These are phyloP conservation scores for Ophiocordyceps camponoti-floridani DNA, from an alignment of 2,329 filamentous ascomycete genomes.

Conservation along the genomic window DNA sequence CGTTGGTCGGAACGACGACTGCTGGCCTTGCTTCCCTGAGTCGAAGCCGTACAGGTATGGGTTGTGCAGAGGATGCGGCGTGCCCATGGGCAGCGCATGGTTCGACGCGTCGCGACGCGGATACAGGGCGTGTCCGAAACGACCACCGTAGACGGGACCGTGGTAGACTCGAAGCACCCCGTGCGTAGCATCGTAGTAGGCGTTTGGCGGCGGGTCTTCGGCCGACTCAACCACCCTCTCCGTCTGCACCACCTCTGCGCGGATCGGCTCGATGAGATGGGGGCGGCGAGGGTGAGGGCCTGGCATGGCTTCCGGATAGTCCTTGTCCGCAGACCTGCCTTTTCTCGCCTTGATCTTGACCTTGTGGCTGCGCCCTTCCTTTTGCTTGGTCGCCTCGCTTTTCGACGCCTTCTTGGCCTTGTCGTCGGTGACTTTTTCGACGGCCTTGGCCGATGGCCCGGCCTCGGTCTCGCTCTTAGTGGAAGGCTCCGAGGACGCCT, in stretches of 20 bases:
- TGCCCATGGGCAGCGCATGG: conserved; percentile 20
- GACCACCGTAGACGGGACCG: conserved; percentile 35
- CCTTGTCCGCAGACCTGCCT: conserved; percentile 3
- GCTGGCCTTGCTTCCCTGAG: conserved; percentile 2
- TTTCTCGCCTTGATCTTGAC: conserved; percentile 11
- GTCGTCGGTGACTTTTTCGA: not conserved
- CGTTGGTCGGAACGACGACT: conserved; percentile 6
- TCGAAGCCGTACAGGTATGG: conserved; percentile 23
- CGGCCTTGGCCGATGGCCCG: not conserved
- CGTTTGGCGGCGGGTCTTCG: conserved; percentile 38
- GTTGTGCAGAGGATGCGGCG: conserved; percentile 23
- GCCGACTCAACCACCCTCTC: conserved; percentile 35
- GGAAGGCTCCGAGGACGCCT: not conserved
- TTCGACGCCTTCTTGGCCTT: not conserved
- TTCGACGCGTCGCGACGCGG: conserved; percentile 16
- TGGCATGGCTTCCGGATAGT: conserved; percentile 11
- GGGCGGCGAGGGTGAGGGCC: conserved; percentile 17
- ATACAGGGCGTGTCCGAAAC: conserved; percentile 24
- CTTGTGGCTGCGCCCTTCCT: conserved; percentile 1
- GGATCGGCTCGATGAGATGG: conserved; percentile 27
- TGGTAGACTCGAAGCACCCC: conserved; percentile 39
- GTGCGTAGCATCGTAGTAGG: conserved; percentile 35
- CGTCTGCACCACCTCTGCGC: conserved; percentile 31
- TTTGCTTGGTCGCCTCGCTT: not conserved
- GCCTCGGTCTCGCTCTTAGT: not conserved